phyloP scores from a whole-genome alignment of 1,139 yeast species.

The Candida tropicalis region DNA sequence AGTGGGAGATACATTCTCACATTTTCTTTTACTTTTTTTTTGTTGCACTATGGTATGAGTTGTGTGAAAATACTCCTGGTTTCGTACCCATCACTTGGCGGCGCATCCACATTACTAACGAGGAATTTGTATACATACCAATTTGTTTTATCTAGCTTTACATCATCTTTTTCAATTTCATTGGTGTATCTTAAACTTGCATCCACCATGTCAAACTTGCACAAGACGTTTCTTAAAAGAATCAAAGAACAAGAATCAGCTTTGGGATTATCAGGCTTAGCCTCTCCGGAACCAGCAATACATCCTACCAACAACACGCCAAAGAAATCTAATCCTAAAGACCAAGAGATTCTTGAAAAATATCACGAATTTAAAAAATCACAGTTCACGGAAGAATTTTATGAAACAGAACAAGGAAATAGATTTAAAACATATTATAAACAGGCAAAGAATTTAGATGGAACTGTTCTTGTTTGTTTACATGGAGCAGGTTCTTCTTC shows the following conservation, averaged over 20 bases:
- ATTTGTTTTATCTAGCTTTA: background rate
- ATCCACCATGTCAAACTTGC: constrained; percentile 46
- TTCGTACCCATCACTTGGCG: no score
- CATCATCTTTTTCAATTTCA: background rate
- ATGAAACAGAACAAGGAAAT: constrained; percentile 8
- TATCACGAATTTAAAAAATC: constrained; percentile 19
- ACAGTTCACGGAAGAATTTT: constrained; percentile 19
- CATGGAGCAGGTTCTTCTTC: constrained; percentile 97
- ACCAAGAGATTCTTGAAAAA: constrained; percentile 8
- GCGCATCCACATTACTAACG: no score
- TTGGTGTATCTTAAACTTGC: no score
- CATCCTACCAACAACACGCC: constrained; percentile 3
- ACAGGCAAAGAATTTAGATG: constrained; percentile 46
- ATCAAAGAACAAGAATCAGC: constrained; percentile 40
- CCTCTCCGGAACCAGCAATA: constrained; percentile 1
- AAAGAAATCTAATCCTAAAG: constrained; percentile 5
- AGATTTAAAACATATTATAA: constrained; percentile 61
- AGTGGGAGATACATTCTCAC: no score
- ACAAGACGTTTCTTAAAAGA: constrained; percentile 40
- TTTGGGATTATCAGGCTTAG: constrained; percentile 34
- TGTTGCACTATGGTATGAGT: no score
- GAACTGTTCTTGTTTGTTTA: constrained; percentile 71
- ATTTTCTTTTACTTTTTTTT: no score
- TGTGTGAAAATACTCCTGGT: no score
- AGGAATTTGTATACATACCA: no score